These are phyloP conservation scores for Penicillium aurantiogriseum DNA, from an alignment of 2,329 filamentous ascomycete species.

Conservation along the genomic window DNA sequence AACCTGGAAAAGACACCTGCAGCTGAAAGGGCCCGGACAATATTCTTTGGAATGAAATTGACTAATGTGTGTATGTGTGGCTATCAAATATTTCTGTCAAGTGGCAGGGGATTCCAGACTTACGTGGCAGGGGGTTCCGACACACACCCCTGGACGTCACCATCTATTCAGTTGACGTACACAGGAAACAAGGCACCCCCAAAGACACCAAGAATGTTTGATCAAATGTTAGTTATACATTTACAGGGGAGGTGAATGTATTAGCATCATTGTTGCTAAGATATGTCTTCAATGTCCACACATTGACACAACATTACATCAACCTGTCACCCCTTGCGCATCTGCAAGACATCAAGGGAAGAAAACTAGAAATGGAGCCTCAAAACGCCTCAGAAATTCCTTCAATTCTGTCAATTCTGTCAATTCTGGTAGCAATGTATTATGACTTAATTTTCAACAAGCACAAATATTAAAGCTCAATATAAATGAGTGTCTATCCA, in stretches of 20 bases:
- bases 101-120: not conserved
- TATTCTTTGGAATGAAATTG: not conserved
- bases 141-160: not conserved
- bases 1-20: not conserved
- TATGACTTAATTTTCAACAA: not conserved
- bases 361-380: not conserved
- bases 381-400: not conserved
- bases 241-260: too few species aligned
- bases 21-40: not conserved
- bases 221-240: too few species aligned
- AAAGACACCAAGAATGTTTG: too few species aligned
- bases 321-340: not conserved
- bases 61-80: not conserved
- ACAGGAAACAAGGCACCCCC: too few species aligned
- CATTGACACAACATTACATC: too few species aligned
- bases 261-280: too few species aligned
- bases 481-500: not conserved
- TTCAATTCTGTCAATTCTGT: not conserved
- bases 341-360: not conserved
- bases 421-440: not conserved
- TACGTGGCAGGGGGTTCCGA: too few species aligned
- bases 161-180: not conserved
- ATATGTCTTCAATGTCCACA: too few species aligned
- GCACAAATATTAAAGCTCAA: not conserved
- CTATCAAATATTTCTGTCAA: not conserved